phyloP scores from a whole-genome alignment of 2,329 filamentous ascomycete genomes.

The Alternaria consortialis region DNA sequence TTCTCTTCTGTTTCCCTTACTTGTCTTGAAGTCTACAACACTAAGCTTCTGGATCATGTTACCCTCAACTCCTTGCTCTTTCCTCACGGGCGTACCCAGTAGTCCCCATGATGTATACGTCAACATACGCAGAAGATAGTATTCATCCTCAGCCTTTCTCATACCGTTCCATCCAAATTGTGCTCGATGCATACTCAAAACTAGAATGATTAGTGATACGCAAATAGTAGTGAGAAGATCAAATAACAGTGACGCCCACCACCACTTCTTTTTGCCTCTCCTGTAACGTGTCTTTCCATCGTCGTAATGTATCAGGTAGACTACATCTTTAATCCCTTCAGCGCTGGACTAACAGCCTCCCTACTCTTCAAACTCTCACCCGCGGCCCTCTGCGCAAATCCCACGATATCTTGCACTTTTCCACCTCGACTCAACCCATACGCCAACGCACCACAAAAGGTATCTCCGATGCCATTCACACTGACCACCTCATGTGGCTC shows the following conservation, averaged over 20 bases:
- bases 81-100: too few species aligned
- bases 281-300: too few species aligned
- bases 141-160: too few species aligned
- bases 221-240: too few species aligned
- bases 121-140: too few species aligned
- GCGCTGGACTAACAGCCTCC: slow-evolving; percentile 73
- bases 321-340: slow-evolving; percentile 50
- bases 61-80: too few species aligned
- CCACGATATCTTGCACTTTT: slow-evolving; percentile 69
- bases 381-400: slow-evolving; percentile 82
- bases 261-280: too few species aligned
- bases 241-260: too few species aligned
- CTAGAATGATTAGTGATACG: too few species aligned
- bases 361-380: slow-evolving; percentile 78
- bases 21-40: neutral
- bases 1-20: neutral
- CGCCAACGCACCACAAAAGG: slow-evolving; percentile 85
- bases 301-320: neutral
- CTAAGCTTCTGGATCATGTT: neutral
- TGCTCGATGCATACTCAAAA: too few species aligned
- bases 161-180: too few species aligned
- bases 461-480: slow-evolving; percentile 95
- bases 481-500: slow-evolving; percentile 73
- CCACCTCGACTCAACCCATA: slow-evolving; percentile 72
- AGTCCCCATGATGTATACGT: too few species aligned